A percentile compares a stretch with the other conserved stretches of the same genome.
Evolutionary conservation across 257 asterid genomes (phyloP).

Genomic region (Nicotiana tabacum): DNA sequence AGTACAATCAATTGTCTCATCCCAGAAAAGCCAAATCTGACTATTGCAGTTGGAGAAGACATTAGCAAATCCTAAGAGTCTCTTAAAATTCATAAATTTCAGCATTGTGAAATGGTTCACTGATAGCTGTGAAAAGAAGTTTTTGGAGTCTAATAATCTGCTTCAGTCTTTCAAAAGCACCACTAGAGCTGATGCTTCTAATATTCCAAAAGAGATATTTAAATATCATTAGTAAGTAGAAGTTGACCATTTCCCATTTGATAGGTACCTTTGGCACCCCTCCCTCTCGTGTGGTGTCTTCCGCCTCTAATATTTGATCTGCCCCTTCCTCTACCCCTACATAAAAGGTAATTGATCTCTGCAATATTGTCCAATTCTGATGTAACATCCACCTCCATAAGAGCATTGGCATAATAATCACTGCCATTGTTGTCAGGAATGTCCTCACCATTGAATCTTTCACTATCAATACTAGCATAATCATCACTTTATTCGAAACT

Average conservation of each 20-base stretch:
- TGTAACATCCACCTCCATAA: not conserved
- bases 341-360: not conserved
- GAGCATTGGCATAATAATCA: not conserved
- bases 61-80: not conserved
- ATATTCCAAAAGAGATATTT: too few relatives aligned
- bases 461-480: not conserved
- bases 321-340: not conserved
- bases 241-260: not conserved
- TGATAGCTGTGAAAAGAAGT: not conserved
- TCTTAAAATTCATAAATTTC: too few relatives aligned
- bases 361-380: not conserved
- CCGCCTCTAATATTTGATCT: not conserved
- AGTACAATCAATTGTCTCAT: not conserved
- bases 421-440: not conserved
- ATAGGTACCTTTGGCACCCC: not conserved
- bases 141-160: too few relatives aligned
- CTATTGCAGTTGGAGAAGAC: not conserved
- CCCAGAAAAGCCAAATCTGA: not conserved
- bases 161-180: not conserved
- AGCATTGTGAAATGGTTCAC: too few relatives aligned
- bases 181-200: not conserved
- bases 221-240: not conserved
- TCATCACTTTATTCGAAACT: not conserved
- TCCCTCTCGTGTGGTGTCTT: not conserved
- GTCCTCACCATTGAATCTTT: not conserved